Percentiles rank a stretch among this genome's conserved stretches.
These are phyloP conservation scores for Notholithocarpus densiflorus DNA, from an alignment of 306 rosid species.

Conservation along the genomic window DNA sequence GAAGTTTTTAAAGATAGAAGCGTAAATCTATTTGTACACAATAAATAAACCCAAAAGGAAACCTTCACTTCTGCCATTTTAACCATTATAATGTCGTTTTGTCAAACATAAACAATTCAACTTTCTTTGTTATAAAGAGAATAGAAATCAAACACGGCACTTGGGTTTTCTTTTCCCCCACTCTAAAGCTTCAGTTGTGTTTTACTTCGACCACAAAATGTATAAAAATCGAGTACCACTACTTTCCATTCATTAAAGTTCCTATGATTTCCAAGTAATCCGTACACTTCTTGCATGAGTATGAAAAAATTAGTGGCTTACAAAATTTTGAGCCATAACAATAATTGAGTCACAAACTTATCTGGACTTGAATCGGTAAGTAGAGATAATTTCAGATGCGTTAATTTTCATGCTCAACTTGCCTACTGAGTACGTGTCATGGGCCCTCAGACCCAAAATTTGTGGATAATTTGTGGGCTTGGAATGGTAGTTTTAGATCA, in stretches of 20 bases:
- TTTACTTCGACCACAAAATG: background rate
- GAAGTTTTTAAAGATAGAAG: too few species aligned
- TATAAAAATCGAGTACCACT: background rate
- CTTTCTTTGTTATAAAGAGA: too few species aligned
- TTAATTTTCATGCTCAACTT: too few species aligned
- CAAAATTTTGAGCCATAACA: background rate
- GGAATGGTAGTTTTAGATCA: background rate
- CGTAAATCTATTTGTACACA: too few species aligned
- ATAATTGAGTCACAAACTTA: background rate
- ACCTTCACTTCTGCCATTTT: too few species aligned
- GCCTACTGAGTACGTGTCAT: background rate
- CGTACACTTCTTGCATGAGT: slow-evolving; percentile 2
- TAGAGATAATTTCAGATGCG: too few species aligned
- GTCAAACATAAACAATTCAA: too few species aligned
- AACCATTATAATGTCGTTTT: too few species aligned
- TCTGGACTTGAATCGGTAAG: background rate
- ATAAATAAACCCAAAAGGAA: too few species aligned
- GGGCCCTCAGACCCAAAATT: background rate
- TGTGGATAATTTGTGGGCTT: background rate
- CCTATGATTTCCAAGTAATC: background rate
- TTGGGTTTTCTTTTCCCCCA: too few species aligned
- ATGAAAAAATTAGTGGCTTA: slow-evolving; percentile 25
- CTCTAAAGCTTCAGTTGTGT: too few species aligned
- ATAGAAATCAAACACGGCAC: too few species aligned
- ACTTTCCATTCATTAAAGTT: background rate